phyloP scores from a whole-genome alignment of 148 eudicot species.

The Rhododendron ferrugineum region DNA sequence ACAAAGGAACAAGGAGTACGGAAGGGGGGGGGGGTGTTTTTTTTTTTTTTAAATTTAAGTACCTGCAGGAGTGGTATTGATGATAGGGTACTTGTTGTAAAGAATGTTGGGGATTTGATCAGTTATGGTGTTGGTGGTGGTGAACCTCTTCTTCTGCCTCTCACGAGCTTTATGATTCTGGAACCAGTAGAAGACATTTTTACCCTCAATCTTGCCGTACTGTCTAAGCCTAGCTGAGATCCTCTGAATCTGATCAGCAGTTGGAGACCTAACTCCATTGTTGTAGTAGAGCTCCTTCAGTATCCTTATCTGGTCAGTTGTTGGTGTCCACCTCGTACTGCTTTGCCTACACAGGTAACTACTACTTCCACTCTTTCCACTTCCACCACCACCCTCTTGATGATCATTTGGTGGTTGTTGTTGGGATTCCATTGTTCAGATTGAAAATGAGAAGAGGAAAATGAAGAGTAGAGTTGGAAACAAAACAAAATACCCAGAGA shows the following conservation, averaged over 20 bases:
- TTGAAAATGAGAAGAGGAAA: slow-evolving; percentile 1
- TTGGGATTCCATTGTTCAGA: slow-evolving; percentile 41
- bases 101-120: slow-evolving; percentile 11
- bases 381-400: slow-evolving; percentile 19
- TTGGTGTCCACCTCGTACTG: slow-evolving; percentile 75
- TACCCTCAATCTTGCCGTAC: slow-evolving; percentile 96
- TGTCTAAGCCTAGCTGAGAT: slow-evolving; percentile 80
- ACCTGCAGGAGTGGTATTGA: slow-evolving; percentile 3
- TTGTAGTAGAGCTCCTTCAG: slow-evolving; percentile 93
- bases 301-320: slow-evolving; percentile 87
- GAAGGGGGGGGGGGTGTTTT: not conserved
- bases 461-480: slow-evolving; percentile 2
- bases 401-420: slow-evolving; percentile 18
- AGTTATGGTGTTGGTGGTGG: not conserved
- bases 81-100: slow-evolving; percentile 30
- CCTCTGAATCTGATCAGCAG: slow-evolving; percentile 85
- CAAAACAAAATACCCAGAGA: slow-evolving; percentile 14
- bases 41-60: too few relatives aligned
- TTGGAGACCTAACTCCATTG: slow-evolving; percentile 82
- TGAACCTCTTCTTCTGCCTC: slow-evolving; percentile 89
- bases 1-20: not conserved
- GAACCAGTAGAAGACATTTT: slow-evolving; percentile 97
- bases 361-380: slow-evolving; percentile 15
- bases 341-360: slow-evolving; percentile 64
- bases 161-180: slow-evolving; percentile 98